Evolutionary conservation across 1,139 yeast genomes (phyloP).

Genomic region (Nematodospora anomalae): DNA sequence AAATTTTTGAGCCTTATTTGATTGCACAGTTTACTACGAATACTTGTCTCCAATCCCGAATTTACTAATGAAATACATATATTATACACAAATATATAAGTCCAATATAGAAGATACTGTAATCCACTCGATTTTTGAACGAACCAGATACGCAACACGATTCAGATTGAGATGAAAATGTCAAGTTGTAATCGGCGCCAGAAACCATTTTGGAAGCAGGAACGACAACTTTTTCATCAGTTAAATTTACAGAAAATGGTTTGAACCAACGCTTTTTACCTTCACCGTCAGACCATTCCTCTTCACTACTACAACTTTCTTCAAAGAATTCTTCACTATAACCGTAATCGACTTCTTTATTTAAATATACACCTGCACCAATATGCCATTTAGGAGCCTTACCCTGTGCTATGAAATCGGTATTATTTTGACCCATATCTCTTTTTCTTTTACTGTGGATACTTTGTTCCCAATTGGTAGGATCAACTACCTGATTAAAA

Average conservation of each 20-base stretch:
- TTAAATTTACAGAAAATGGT: slow-evolving; percentile 6
- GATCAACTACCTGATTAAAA: slow-evolving; percentile 10
- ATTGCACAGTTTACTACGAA: not conserved
- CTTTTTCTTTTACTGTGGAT: slow-evolving; percentile 5
- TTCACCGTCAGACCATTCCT: slow-evolving; percentile 9
- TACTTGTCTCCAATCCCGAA: not conserved
- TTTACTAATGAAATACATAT: not conserved
- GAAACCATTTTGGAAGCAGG: not conserved
- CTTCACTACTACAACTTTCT: slow-evolving; percentile 8
- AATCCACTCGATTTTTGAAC: not conserved
- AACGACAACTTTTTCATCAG: slow-evolving; percentile 1
- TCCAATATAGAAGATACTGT: not conserved
- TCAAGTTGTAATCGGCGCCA: not conserved
- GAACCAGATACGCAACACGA: not conserved
- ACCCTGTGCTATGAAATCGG: slow-evolving; percentile 10
- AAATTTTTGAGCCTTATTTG: too few relatives aligned
- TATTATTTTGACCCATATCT: not conserved
- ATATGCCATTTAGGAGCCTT: slow-evolving; percentile 13
- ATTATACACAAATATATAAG: not conserved
- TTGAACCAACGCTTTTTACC: slow-evolving; percentile 8
- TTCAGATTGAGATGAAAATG: not conserved
- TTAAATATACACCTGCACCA: slow-evolving; percentile 18
- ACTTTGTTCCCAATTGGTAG: slow-evolving; percentile 10
- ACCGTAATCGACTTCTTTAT: slow-evolving; percentile 13
- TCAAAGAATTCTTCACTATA: slow-evolving; percentile 5